Conservation (phyloP, 371 early-diverging fungal genomes). For the Lichtheimia corymbifera region DNA sequence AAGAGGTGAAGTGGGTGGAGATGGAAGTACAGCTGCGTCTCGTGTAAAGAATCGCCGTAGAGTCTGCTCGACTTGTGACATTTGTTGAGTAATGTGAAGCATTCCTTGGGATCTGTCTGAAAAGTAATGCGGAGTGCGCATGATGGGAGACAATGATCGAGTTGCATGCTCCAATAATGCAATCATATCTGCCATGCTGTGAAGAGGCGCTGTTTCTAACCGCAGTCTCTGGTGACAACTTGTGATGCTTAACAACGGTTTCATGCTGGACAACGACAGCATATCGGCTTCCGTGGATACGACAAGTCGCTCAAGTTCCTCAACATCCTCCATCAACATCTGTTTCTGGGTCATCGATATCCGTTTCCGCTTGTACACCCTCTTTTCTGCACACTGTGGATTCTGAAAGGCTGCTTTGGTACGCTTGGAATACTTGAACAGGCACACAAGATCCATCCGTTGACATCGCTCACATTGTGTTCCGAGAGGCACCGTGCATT, state of each 20-base stretch:
- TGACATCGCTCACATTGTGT: conserved; percentile 33
- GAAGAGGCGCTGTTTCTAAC: neutral
- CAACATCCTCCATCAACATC: neutral
- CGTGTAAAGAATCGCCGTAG: neutral
- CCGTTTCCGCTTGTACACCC: neutral
- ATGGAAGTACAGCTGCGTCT: neutral
- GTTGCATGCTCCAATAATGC: neutral
- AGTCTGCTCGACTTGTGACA: conserved; percentile 2
- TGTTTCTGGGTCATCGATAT: neutral
- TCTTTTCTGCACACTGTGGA: conserved; percentile 10
- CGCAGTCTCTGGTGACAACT: neutral
- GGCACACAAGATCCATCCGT: conserved; percentile 27
- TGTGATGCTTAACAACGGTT: neutral
- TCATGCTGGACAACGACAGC: neutral
- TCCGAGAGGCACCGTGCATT: conserved; percentile 30
- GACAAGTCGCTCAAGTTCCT: neutral
- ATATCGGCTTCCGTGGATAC: conserved; percentile 5
- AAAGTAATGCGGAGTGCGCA: neutral
- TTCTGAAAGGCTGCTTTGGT: neutral
- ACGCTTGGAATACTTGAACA: conserved; percentile 25
- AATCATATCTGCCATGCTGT: conserved; percentile 1
- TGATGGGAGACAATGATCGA: neutral
- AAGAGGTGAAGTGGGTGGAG: neutral
- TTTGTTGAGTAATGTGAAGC: conserved; percentile 1
- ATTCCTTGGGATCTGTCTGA: neutral